Conservation (phyloP, 257 asterid genomes). For the Solanum bulbocastanum region DNA sequence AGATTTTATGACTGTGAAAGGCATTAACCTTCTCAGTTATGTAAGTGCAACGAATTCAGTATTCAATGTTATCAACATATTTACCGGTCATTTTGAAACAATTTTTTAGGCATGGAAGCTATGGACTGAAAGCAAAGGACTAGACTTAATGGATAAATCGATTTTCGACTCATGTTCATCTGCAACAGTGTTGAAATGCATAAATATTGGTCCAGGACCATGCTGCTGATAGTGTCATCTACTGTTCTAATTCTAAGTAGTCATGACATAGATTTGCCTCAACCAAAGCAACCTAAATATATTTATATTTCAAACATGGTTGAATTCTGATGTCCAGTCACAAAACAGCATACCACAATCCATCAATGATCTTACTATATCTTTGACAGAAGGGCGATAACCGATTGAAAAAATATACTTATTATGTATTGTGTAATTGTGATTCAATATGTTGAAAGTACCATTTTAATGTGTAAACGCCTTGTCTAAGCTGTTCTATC, state of each 20-base stretch:
- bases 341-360: background rate
- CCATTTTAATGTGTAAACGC: too few species aligned
- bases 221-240: slow-evolving; percentile 38
- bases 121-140: slow-evolving; percentile 36
- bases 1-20: background rate
- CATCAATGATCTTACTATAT: background rate
- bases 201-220: slow-evolving; percentile 52
- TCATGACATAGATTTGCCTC: too few species aligned
- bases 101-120: slow-evolving; percentile 53
- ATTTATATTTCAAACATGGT: background rate
- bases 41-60: background rate
- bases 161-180: background rate
- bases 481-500: too few species aligned
- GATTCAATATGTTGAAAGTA: background rate
- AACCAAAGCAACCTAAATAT: too few species aligned
- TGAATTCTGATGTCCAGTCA: background rate
- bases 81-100: background rate
- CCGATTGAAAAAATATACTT: too few species aligned
- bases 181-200: slow-evolving; percentile 34
- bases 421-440: background rate
- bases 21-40: background rate
- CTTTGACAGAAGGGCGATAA: background rate
- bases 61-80: background rate
- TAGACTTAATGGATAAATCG: slow-evolving; percentile 28
- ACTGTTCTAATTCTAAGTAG: slow-evolving; percentile 4